Base-by-base conservation (phyloP, 805 yeast genomes). In the Teunomyces stri region DNA sequence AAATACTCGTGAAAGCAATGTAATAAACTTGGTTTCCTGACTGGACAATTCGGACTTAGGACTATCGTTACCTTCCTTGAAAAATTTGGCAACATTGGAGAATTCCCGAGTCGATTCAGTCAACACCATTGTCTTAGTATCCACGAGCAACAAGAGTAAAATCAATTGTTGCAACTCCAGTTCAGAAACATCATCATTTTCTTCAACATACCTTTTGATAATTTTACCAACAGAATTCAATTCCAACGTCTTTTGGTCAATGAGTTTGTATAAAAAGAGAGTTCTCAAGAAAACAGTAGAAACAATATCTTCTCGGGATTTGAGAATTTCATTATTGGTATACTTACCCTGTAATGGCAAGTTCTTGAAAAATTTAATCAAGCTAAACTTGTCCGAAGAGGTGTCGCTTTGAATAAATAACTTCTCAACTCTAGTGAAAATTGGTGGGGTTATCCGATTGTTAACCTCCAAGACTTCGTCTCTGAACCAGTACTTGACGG, bases 261-360 rank as follows among this genome's bases (percentile, higher is more conserved):
- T 64, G 30, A 84, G 71, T 9, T 74, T 87, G 30, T 74, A 68
- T 13, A 82, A 63, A 48, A 69, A 72, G 18, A 87, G 69, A 0
- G 79, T 57, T 62, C 92, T 78, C 45, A 79, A 64, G 10, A 80
- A 58, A 10, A 79, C 68, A 1, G 88, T 83, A 4, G 84, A 68
- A 16, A 86, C 64, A 9, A 84, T 59, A 58, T 85, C 91, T 47
- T 72, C 71, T 40, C 73, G 65, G 2, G 76, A 59, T 7, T 65
- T 66, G 37, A 83, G 58, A 34, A 65, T 68, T 22, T 63, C 56
- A 4, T 15, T 25, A 10, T 56, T 45, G 10, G 54, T 49, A 18
- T 48, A 53, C 29, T 60, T 60, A 54, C 68, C 62, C 47, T 54
- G 63, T 45, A 51, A 64, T 57, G 51, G 59, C 6, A 58, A 42